Percentiles rank a stretch among this genome's conserved stretches.
Conservation (phyloP, 2,329 filamentous ascomycete genomes). For the Aspergillus tamarii region DNA sequence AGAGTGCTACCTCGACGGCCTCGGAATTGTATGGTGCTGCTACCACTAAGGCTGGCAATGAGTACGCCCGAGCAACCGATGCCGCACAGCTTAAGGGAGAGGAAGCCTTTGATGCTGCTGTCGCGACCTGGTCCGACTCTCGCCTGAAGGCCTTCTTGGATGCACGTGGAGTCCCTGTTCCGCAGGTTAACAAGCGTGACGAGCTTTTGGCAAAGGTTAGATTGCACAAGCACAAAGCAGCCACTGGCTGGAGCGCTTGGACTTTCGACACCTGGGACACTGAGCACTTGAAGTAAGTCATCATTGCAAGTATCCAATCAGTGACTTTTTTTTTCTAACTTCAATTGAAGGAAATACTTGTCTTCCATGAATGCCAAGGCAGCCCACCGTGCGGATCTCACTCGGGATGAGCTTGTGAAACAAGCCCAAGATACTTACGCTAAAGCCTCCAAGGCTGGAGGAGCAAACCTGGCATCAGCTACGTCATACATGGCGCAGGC, state of each 20-base stretch:
- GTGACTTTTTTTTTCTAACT: slow-evolving; percentile 9
- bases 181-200: slow-evolving; percentile 71
- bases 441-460: slow-evolving; percentile 52
- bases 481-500: slow-evolving; percentile 71
- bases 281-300: slow-evolving; percentile 66
- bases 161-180: slow-evolving; percentile 73
- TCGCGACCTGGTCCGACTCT: slow-evolving; percentile 71
- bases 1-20: slow-evolving; percentile 46
- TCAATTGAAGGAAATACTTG: slow-evolving; percentile 49
- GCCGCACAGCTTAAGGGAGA: slow-evolving; percentile 64
- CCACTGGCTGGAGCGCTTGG: slow-evolving; percentile 71
- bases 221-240: slow-evolving; percentile 71
- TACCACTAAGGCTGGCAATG: slow-evolving; percentile 73
- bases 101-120: slow-evolving; percentile 67
- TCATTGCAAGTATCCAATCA: too few relatives aligned
- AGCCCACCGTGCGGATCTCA: slow-evolving; percentile 65
- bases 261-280: slow-evolving; percentile 77
- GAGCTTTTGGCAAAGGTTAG: slow-evolving; percentile 76
- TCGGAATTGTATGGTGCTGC: slow-evolving; percentile 66
- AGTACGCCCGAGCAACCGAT: slow-evolving; percentile 76
- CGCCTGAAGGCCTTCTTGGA: slow-evolving; percentile 79
- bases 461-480: slow-evolving; percentile 60
- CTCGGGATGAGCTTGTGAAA: slow-evolving; percentile 72
- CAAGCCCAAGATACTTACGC: slow-evolving; percentile 53
- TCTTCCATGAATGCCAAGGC: slow-evolving; percentile 55